A percentile compares a stretch with the other conserved stretches of the same genome.
Conservation (phyloP, 2,329 filamentous ascomycete species). For the Colletotrichum spaethianum region DNA sequence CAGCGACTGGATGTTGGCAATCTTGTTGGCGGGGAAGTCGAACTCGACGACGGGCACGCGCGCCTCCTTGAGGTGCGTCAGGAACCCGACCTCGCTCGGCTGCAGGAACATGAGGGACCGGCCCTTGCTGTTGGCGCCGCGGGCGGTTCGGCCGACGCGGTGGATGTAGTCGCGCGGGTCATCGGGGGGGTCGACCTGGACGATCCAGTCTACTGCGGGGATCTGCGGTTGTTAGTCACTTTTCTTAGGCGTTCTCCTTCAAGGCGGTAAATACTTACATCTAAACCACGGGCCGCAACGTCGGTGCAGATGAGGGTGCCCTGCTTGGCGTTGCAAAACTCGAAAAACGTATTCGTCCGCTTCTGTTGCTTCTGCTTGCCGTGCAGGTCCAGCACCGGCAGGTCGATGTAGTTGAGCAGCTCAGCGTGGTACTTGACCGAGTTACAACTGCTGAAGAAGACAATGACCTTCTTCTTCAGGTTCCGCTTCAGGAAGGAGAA, state of each 20-base stretch:
- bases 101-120: slow-evolving; percentile 94
- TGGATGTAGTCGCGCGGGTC: slow-evolving; percentile 94
- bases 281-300: slow-evolving; percentile 93
- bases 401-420: slow-evolving; percentile 96
- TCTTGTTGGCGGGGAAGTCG: slow-evolving; percentile 93
- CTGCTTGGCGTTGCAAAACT: slow-evolving; percentile 83
- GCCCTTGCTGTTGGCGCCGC: slow-evolving; percentile 86
- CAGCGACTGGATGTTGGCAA: slow-evolving; percentile 90
- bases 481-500: slow-evolving; percentile 96
- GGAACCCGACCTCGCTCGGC: slow-evolving; percentile 91
- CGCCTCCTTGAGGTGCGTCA: slow-evolving; percentile 91
- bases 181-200: slow-evolving; percentile 96
- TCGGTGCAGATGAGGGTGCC: slow-evolving; percentile 97
- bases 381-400: slow-evolving; percentile 88
- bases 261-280: slow-evolving; percentile 67
- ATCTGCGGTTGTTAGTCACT: slow-evolving; percentile 13
- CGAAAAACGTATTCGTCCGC: slow-evolving; percentile 98
- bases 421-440: slow-evolving; percentile 97
- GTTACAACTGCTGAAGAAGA: slow-evolving; percentile 94
- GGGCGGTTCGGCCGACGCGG: slow-evolving; percentile 93
- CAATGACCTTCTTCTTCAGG: slow-evolving; percentile 96
- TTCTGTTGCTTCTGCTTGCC: slow-evolving; percentile 99
- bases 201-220: slow-evolving; percentile 87
- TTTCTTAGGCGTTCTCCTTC: neutral
- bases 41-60: slow-evolving; percentile 96